phyloP scores from a whole-genome alignment of 2,329 filamentous ascomycete genomes.

The Ceratocystis ficicola region DNA sequence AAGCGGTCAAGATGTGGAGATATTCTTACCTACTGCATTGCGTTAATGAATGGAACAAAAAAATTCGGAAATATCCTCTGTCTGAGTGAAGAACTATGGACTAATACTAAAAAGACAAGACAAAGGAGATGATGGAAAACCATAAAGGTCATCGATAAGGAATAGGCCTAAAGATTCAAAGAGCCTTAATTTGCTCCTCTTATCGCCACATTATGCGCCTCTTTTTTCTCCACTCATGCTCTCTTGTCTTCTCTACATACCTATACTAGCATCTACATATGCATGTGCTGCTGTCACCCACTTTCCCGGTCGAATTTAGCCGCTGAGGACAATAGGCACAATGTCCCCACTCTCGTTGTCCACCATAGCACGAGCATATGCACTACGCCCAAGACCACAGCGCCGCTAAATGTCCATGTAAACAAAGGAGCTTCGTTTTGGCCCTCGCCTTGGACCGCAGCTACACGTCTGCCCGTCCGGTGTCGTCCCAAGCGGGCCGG shows the following conservation, averaged over 20 bases:
- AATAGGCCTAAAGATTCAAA: too few relatives aligned
- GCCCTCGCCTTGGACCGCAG: not conserved
- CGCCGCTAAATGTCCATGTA: not conserved
- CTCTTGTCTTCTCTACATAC: too few relatives aligned
- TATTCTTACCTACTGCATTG: slow-evolving; percentile 5
- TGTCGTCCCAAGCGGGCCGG: not conserved
- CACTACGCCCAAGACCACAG: not conserved
- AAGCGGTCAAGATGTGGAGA: not conserved
- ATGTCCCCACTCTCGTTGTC: not conserved
- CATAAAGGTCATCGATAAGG: too few relatives aligned
- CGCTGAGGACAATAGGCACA: not conserved
- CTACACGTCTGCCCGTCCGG: not conserved
- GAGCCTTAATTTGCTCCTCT: too few relatives aligned
- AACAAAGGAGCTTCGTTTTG: not conserved
- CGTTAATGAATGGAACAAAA: slow-evolving; percentile 15
- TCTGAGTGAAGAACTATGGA: not conserved
- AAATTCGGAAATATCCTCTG: slow-evolving; percentile 3
- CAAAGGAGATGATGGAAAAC: too few relatives aligned
- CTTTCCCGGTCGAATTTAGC: not conserved
- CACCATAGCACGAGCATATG: slow-evolving; percentile 14
- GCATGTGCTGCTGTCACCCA: not conserved
- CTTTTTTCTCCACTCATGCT: too few relatives aligned
- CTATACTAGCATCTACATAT: not conserved
- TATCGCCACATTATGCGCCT: too few relatives aligned
- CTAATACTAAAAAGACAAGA: too few relatives aligned